These are phyloP conservation scores for Babesia ovis DNA, from an alignment of 169 alveolate genomes.

Conservation along the genomic window DNA sequence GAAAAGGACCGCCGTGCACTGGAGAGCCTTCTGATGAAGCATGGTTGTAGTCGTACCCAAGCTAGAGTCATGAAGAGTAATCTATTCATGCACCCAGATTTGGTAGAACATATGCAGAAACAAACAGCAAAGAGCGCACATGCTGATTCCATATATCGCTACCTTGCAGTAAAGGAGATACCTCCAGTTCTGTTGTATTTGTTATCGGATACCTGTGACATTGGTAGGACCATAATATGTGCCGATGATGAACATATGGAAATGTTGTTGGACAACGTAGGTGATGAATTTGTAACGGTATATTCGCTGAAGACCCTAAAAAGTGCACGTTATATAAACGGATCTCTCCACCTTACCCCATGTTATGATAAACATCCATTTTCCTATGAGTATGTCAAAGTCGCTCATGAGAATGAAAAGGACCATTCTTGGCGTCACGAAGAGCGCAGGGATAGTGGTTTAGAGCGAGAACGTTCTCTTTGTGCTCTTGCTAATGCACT, in stretches of 20 bases:
- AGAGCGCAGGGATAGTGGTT: constrained; percentile 30
- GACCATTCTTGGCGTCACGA: constrained; percentile 25
- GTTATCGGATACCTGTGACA: constrained; percentile 28
- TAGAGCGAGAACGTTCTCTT: constrained; percentile 35
- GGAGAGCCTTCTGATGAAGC: constrained; percentile 34
- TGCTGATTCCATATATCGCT: constrained; percentile 19
- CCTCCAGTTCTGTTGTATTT: constrained; percentile 37
- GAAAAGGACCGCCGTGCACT: constrained; percentile 56
- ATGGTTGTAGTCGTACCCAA: constrained; percentile 45
- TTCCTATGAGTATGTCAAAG: constrained; percentile 36
- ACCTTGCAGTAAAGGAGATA: constrained; percentile 40
- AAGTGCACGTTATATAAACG: constrained; percentile 54
- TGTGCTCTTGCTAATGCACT: background rate
- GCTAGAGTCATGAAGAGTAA: constrained; percentile 53
- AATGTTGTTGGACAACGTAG: constrained; percentile 16
- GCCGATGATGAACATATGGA: constrained; percentile 41
- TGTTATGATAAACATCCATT: constrained; percentile 55
- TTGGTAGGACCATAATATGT: constrained; percentile 43
- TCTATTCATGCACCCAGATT: constrained; percentile 29
- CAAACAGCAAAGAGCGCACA: background rate
- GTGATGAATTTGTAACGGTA: constrained; percentile 21
- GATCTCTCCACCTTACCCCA: constrained; percentile 45
- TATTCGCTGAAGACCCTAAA: constrained; percentile 38
- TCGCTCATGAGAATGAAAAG: background rate
- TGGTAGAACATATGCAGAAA: constrained; percentile 8